phyloP scores from a whole-genome alignment of 1,284 basidiomycete species.

The Cryptococcus neoformans region DNA sequence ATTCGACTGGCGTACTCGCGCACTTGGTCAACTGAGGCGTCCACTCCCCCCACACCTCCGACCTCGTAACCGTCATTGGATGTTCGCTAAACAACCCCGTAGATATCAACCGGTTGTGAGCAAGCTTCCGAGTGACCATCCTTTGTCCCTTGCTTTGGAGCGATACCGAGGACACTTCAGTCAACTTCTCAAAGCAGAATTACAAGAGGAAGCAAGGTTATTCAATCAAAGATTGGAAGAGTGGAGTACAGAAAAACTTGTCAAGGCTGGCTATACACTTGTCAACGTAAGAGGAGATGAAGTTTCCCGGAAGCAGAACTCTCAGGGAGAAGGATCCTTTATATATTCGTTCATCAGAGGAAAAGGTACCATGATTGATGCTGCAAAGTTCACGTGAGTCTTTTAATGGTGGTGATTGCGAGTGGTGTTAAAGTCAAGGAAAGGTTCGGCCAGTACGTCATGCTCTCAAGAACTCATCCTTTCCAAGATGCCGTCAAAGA shows the following conservation, averaged over 20 bases:
- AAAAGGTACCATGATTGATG: neutral
- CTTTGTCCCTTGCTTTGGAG: conserved; percentile 46
- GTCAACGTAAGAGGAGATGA: neutral
- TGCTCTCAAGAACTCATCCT: conserved; percentile 19
- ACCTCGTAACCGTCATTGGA: neutral
- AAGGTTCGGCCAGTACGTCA: conserved; percentile 11
- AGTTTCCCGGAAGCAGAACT: neutral
- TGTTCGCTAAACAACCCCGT: neutral
- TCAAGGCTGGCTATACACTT: neutral
- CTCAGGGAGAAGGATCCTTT: neutral
- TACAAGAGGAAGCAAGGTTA: conserved; percentile 58
- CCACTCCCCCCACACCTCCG: neutral
- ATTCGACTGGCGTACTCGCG: conserved; percentile 33
- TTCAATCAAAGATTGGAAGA: conserved; percentile 61
- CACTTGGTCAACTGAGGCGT: conserved; percentile 2
- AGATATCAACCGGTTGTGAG: neutral
- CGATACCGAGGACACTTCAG: conserved; percentile 50
- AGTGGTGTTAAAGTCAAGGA: neutral
- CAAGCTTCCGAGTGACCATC: neutral
- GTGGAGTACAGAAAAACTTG: conserved; percentile 61
- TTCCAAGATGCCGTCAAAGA: conserved; percentile 44
- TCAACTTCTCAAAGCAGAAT: conserved; percentile 62
- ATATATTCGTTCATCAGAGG: neutral
- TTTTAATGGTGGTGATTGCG: neutral
- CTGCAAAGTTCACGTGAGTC: neutral